phyloP scores from a whole-genome alignment of 768 basidiomycete genomes.

The Mrakia gelida region DNA sequence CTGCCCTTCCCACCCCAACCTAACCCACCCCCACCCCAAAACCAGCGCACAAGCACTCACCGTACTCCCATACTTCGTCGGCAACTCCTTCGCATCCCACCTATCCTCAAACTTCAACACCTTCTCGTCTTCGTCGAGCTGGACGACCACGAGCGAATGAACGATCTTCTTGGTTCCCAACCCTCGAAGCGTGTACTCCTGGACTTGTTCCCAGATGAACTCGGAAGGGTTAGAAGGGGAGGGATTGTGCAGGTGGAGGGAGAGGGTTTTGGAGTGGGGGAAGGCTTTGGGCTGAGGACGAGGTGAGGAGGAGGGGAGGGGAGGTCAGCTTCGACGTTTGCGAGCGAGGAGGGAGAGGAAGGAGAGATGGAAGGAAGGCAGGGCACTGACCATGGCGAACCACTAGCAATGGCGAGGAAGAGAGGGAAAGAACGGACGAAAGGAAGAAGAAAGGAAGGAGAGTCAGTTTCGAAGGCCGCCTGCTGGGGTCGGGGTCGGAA shows the following conservation, averaged over 20 bases:
- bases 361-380: neutral
- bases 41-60: constrained; percentile 27
- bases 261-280: constrained; percentile 53
- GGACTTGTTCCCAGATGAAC: constrained; percentile 58
- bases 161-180: constrained; percentile 48
- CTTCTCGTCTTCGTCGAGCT: constrained; percentile 62
- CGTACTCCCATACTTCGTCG: constrained; percentile 51
- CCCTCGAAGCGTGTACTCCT: constrained; percentile 51
- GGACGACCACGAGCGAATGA: constrained; percentile 59
- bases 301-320: constrained; percentile 39
- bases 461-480: neutral
- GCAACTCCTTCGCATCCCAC: constrained; percentile 57
- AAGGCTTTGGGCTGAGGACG: constrained; percentile 50
- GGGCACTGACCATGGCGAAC: constrained; percentile 52
- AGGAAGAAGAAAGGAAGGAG: neutral
- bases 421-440: neutral
- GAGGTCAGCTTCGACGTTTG: constrained; percentile 41
- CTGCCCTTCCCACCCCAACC: neutral
- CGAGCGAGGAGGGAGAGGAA: too few relatives aligned
- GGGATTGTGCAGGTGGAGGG: constrained; percentile 55
- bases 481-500: neutral
- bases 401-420: constrained; percentile 44
- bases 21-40: too few relatives aligned
- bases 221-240: constrained; percentile 59
- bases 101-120: constrained; percentile 59